A percentile compares a stretch with the other conserved stretches of the same genome.
Conservation (phyloP, 768 basidiomycete genomes). For the Leucocoprinus sp. region DNA sequence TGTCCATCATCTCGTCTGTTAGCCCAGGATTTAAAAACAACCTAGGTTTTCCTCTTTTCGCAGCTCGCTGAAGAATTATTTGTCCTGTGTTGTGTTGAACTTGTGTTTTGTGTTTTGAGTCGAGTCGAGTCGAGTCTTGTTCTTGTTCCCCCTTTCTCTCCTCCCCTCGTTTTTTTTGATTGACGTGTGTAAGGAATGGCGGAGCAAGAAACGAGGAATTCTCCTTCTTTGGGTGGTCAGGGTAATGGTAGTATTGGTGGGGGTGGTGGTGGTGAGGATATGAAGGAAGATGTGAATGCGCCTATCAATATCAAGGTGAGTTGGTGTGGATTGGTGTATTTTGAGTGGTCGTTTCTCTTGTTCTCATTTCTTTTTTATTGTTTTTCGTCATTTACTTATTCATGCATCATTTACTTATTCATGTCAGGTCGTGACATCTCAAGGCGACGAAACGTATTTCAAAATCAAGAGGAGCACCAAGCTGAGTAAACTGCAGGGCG, state of each 20-base stretch:
- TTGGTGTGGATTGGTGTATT: background rate
- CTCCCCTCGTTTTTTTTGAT: too few species aligned
- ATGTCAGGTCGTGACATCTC: constrained; percentile 60
- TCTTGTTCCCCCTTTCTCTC: too few species aligned
- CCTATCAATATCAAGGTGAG: constrained; percentile 76
- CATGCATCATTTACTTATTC: background rate
- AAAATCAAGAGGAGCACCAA: constrained; percentile 94
- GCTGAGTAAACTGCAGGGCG: constrained; percentile 85
- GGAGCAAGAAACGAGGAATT: constrained; percentile 36
- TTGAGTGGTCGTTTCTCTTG: background rate
- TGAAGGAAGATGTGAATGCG: constrained; percentile 55
- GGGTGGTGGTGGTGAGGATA: constrained; percentile 33
- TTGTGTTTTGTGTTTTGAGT: too few species aligned
- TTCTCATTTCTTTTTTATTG: background rate
- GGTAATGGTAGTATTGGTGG: too few species aligned
- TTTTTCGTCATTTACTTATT: background rate
- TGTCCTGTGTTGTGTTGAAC: too few species aligned
- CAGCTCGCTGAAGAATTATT: too few species aligned
- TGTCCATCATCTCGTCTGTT: too few species aligned
- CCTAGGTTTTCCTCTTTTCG: too few species aligned
- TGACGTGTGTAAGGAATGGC: constrained; percentile 34
- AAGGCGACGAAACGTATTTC: constrained; percentile 89
- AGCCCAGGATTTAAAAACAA: too few species aligned
- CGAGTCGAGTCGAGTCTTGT: too few species aligned
- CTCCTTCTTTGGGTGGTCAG: too few species aligned